These are phyloP conservation scores for Aspergillus sclerotialis DNA, from an alignment of 2,329 filamentous ascomycete species.

Conservation along the genomic window DNA sequence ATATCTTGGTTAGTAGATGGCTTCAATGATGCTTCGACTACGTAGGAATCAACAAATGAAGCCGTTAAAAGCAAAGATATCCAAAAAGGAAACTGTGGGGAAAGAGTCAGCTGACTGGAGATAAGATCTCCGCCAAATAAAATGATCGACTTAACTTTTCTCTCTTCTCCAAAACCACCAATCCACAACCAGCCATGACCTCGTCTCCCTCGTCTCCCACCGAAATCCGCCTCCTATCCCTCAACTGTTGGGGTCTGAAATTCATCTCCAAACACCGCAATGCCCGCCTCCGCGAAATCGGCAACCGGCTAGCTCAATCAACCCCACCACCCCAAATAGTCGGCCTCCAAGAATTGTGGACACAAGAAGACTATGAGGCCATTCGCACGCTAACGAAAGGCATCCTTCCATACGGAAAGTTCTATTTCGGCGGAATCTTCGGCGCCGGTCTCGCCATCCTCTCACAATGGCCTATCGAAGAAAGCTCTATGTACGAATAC, in stretches of 20 bases:
- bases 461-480: constrained; percentile 85
- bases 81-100: too few relatives aligned
- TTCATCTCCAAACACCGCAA: constrained; percentile 71
- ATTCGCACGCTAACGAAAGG: constrained; percentile 67
- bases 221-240: constrained; percentile 73
- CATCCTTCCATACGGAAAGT: constrained; percentile 83
- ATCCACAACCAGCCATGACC: constrained; percentile 1
- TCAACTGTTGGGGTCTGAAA: constrained; percentile 97
- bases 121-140: too few relatives aligned
- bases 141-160: too few relatives aligned
- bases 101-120: too few relatives aligned
- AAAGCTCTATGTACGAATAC: constrained; percentile 79
- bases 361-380: constrained; percentile 70
- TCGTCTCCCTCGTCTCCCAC: constrained; percentile 26
- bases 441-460: constrained; percentile 84
- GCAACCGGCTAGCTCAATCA: constrained; percentile 64
- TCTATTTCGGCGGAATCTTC: constrained; percentile 84
- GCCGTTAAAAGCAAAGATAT: too few relatives aligned
- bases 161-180: neutral
- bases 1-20: too few relatives aligned
- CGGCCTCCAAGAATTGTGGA: constrained; percentile 93
- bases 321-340: constrained; percentile 73
- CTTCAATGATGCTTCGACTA: too few relatives aligned
- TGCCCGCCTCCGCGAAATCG: constrained; percentile 77
- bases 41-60: too few relatives aligned